These are phyloP conservation scores for Myrmaecium sp. DNA, from an alignment of 2,329 filamentous ascomycete genomes.

Conservation along the genomic window DNA sequence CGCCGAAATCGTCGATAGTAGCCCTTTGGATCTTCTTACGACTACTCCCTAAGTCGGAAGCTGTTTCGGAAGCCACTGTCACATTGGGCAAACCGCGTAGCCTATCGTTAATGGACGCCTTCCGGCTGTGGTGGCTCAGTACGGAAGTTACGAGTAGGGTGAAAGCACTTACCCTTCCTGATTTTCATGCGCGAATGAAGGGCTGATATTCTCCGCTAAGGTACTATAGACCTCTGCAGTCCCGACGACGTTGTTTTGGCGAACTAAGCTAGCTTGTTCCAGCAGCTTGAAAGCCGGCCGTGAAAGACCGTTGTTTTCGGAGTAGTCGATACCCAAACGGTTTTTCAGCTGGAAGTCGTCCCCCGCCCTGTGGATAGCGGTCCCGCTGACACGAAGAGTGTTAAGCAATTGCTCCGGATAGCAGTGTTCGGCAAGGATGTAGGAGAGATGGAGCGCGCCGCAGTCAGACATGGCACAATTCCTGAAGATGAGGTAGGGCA, in stretches of 20 bases:
- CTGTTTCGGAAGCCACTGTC: no score
- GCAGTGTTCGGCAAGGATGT: conserved; percentile 21
- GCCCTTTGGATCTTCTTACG: conserved; percentile 24
- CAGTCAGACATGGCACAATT: conserved; percentile 18
- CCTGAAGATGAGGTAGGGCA: conserved; percentile 22
- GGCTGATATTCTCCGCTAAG: no score
- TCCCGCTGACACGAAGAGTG: no score
- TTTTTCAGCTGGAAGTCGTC: conserved; percentile 12
- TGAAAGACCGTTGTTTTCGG: conserved; percentile 9
- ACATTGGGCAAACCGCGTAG: no score
- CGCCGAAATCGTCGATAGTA: conserved; percentile 16
- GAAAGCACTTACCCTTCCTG: no score
- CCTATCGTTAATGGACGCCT: no score
- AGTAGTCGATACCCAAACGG: conserved; percentile 18
- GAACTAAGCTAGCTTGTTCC: background rate
- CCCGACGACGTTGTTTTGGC: conserved; percentile 3
- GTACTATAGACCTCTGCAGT: conserved; percentile 3
- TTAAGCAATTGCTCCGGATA: conserved; percentile 20
- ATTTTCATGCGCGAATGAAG: no score
- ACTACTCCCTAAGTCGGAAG: conserved; percentile 16
- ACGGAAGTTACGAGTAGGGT: no score
- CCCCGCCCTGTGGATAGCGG: no score
- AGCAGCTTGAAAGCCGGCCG: conserved; percentile 5
- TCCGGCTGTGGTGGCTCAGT: no score
- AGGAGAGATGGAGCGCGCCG: conserved; percentile 24